A percentile compares a stretch with the other conserved stretches of the same genome.
These are phyloP conservation scores for Hypoxylon perforatum DNA, from an alignment of 495 filamentous ascomycete genomes.

Conservation along the genomic window DNA sequence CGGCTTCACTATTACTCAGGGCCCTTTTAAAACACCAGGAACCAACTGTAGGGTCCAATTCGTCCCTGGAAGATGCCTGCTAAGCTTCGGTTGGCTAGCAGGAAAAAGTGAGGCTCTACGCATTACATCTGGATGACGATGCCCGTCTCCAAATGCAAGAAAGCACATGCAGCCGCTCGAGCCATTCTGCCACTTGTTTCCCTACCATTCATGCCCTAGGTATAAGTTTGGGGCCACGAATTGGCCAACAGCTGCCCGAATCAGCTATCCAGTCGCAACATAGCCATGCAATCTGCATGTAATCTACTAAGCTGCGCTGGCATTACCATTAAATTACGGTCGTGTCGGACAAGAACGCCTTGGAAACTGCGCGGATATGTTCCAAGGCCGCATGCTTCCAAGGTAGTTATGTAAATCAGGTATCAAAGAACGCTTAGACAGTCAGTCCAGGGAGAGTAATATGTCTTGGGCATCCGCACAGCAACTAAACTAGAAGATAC, in stretches of 20 bases:
- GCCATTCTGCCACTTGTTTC: not conserved
- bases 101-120: not conserved
- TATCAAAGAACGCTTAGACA: no score
- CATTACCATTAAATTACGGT: constrained; percentile 16
- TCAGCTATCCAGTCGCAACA: not conserved
- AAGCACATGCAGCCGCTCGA: constrained; percentile 4
- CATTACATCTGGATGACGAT: constrained; percentile 1
- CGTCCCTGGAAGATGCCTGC: not conserved
- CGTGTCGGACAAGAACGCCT: not conserved
- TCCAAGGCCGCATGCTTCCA: not conserved
- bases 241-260: constrained; percentile 25
- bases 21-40: not conserved
- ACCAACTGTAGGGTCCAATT: not conserved
- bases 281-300: constrained; percentile 14
- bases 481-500: not conserved
- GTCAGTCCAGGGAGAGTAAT: no score
- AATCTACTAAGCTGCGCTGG: constrained; percentile 22
- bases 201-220: constrained; percentile 12
- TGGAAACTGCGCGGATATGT: not conserved
- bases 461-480: no score
- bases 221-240: constrained; percentile 15
- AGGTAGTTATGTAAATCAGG: no score
- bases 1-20: no score
- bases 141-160: not conserved
- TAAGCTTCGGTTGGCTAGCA: not conserved